These are phyloP conservation scores for Alternaria longipes DNA, from an alignment of 2,329 filamentous ascomycete genomes.

Conservation along the genomic window DNA sequence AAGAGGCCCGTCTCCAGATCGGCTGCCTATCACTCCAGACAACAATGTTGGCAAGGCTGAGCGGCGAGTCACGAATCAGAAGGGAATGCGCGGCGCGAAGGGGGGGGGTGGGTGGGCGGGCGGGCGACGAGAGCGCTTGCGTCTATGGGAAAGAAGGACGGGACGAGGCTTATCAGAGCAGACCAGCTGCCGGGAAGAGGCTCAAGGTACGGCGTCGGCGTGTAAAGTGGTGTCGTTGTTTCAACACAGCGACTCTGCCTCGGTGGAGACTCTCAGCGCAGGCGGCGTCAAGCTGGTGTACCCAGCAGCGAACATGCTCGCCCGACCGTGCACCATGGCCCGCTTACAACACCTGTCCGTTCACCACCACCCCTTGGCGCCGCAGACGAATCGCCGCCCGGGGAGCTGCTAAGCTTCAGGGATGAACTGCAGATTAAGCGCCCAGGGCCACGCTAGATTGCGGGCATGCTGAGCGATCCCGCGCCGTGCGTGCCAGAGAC, in stretches of 20 bases:
- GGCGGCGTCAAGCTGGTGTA: slow-evolving; percentile 15
- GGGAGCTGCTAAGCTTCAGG: slow-evolving; percentile 16
- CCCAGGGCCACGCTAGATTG: slow-evolving; percentile 19
- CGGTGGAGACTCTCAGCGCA: slow-evolving; percentile 20
- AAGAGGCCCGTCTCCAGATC: background rate
- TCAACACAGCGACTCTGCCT: slow-evolving; percentile 23
- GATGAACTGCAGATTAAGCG: slow-evolving; percentile 25
- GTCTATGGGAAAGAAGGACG: slow-evolving; percentile 18
- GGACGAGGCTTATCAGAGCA: slow-evolving; percentile 29
- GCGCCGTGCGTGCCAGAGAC: slow-evolving; percentile 23
- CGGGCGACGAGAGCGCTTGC: slow-evolving; percentile 29
- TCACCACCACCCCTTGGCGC: slow-evolving; percentile 18
- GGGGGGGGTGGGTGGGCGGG: slow-evolving; percentile 29
- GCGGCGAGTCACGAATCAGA: slow-evolving; percentile 31
- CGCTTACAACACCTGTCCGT: slow-evolving; percentile 22
- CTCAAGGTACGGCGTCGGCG: slow-evolving; percentile 15
- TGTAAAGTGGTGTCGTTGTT: slow-evolving; percentile 24
- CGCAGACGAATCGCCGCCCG: slow-evolving; percentile 17
- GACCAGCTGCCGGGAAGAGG: slow-evolving; percentile 34
- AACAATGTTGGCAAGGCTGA: slow-evolving; percentile 33
- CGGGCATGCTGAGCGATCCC: slow-evolving; percentile 18
- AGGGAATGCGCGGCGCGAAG: slow-evolving; percentile 31
- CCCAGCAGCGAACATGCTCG: slow-evolving; percentile 19
- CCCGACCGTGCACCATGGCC: slow-evolving; percentile 15
- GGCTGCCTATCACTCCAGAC: slow-evolving; percentile 17